phyloP scores from a whole-genome alignment of 257 asterid species.

The Jasminum sambac region DNA sequence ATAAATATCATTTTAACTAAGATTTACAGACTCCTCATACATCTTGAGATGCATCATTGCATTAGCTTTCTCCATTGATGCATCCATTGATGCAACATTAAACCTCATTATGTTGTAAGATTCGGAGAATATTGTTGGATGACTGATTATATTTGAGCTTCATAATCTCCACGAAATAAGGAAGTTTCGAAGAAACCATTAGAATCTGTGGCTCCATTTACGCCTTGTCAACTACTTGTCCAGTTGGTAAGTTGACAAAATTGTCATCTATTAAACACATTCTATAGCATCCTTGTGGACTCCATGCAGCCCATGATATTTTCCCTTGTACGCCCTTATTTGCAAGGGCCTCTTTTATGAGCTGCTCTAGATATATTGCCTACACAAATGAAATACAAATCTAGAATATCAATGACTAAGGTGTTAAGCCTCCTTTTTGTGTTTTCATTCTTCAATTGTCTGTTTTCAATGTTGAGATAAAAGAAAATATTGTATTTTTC shows the following conservation, averaged over 20 bases:
- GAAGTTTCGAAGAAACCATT: conserved; percentile 44
- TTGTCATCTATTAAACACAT: conserved; percentile 67
- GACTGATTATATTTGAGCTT: conserved; percentile 37
- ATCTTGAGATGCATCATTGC: neutral
- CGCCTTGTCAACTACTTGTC: conserved; percentile 48
- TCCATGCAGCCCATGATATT: conserved; percentile 54
- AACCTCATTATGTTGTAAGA: neutral
- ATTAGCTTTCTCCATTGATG: neutral
- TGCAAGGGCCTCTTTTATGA: conserved; percentile 45
- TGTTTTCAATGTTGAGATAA: too few relatives aligned
- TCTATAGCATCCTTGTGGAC: conserved; percentile 50
- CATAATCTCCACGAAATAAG: conserved; percentile 56
- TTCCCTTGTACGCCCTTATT: conserved; percentile 43
- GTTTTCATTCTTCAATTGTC: too few relatives aligned
- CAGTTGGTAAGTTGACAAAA: conserved; percentile 54
- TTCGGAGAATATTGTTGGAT: conserved; percentile 24
- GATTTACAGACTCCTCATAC: neutral
- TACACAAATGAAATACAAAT: conserved; percentile 9
- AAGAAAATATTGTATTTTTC: too few relatives aligned
- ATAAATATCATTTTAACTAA: too few relatives aligned
- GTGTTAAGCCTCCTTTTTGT: too few relatives aligned
- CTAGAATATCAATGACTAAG: too few relatives aligned
- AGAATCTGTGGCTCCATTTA: conserved; percentile 30
- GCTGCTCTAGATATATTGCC: conserved; percentile 42
- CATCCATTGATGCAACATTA: conserved; percentile 21